A percentile compares a stretch with the other conserved stretches of the same genome.
Conservation (phyloP, 1,284 basidiomycete species). For the Cystobasidium pallidum region DNA sequence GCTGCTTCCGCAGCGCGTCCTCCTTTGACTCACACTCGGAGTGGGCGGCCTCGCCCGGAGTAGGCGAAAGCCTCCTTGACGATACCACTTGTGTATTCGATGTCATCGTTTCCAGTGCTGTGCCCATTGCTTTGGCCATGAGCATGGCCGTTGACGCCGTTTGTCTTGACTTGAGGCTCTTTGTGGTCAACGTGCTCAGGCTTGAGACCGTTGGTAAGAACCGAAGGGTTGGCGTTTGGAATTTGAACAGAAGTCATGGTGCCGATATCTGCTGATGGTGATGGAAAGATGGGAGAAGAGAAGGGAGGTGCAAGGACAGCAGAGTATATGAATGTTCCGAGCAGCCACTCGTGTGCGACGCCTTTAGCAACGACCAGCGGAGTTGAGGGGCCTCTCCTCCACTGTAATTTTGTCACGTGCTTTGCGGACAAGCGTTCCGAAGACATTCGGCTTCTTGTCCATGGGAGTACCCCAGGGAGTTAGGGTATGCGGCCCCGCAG, state of each 20-base stretch:
- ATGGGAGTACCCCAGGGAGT: background rate
- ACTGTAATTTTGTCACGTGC: background rate
- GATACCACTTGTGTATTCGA: slow-evolving; percentile 19
- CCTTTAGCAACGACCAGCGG: no score
- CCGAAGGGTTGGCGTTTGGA: slow-evolving; percentile 9
- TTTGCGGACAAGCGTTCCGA: background rate
- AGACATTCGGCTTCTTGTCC: background rate
- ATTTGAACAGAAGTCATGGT: slow-evolving; percentile 17
- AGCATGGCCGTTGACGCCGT: background rate
- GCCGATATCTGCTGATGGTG: background rate
- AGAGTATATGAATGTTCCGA: background rate
- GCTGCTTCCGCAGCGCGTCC: background rate
- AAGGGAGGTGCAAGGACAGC: background rate
- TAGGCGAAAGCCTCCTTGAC: slow-evolving; percentile 37
- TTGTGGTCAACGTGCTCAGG: background rate
- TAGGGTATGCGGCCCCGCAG: background rate
- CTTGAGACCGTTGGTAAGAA: slow-evolving; percentile 18
- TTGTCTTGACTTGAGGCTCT: background rate
- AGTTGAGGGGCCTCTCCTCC: no score
- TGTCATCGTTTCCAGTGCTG: slow-evolving; percentile 6
- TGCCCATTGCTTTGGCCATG: slow-evolving; percentile 10
- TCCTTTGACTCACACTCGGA: slow-evolving; percentile 5
- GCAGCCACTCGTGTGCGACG: no score
- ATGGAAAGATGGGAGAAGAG: background rate
- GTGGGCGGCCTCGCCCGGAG: slow-evolving; percentile 16